Conservation (phyloP, 441 rosid genomes). For the Populus hybrid region DNA sequence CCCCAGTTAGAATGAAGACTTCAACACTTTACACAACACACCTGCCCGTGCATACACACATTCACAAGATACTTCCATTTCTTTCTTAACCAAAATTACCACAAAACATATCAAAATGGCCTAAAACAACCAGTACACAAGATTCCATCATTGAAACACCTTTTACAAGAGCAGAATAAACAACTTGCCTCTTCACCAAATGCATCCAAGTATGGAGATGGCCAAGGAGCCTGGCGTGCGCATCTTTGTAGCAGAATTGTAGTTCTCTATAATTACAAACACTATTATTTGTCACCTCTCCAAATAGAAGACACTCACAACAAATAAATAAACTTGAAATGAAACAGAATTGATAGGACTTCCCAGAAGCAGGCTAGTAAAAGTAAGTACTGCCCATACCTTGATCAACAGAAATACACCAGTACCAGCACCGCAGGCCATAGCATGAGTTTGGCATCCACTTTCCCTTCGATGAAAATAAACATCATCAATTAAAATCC, state of each 20-base stretch:
- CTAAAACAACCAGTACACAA: background rate
- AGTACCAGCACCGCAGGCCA: constrained; percentile 83
- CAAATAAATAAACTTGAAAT: constrained; percentile 4
- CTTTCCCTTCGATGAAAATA: constrained; percentile 49
- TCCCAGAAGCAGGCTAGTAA: constrained; percentile 8
- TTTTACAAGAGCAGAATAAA: background rate
- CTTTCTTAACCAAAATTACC: background rate
- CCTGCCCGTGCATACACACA: background rate
- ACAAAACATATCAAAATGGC: background rate
- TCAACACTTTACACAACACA: background rate
- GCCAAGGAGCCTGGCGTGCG: constrained; percentile 94
- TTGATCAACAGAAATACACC: constrained; percentile 85
- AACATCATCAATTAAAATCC: constrained; percentile 6
- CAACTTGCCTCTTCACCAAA: constrained; percentile 97
- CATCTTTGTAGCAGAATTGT: constrained; percentile 81
- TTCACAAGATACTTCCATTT: background rate
- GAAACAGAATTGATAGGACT: background rate
- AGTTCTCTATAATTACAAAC: constrained; percentile 58
- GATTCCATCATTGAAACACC: background rate
- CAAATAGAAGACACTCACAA: constrained; percentile 10
- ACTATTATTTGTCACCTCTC: constrained; percentile 18
- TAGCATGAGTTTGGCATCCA: constrained; percentile 72
- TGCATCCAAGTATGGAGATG: constrained; percentile 92
- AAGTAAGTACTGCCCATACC: constrained; percentile 40
- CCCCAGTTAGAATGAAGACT: background rate